phyloP scores from a whole-genome alignment of 1,284 basidiomycete species.

The Cutaneotrichosporon mucoides region DNA sequence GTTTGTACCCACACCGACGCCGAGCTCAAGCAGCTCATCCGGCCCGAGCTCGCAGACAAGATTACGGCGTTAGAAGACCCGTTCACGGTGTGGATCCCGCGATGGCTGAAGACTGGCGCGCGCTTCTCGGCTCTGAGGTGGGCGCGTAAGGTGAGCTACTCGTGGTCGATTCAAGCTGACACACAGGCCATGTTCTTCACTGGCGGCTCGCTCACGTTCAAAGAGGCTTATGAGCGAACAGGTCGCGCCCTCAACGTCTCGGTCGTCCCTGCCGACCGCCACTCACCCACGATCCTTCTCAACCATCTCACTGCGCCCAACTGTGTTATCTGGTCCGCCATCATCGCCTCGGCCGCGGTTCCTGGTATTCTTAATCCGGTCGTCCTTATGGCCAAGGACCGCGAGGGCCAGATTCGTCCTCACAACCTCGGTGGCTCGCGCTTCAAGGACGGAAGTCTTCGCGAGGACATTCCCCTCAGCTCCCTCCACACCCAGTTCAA shows the following conservation, averaged over 20 bases:
- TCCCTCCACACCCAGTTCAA: conserved; percentile 91
- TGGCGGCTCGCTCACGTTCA: conserved; percentile 88
- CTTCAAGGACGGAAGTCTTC: conserved; percentile 85
- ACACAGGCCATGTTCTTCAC: conserved; percentile 71
- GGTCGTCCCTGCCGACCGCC: conserved; percentile 89
- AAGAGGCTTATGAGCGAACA: conserved; percentile 88
- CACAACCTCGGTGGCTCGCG: conserved; percentile 87
- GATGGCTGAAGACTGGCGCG: conserved; percentile 85
- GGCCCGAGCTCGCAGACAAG: conserved; percentile 76
- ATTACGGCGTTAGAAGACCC: conserved; percentile 89
- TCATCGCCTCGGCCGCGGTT: conserved; percentile 48
- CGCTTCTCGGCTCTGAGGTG: conserved; percentile 86
- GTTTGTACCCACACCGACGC: conserved; percentile 85
- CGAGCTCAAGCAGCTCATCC: conserved; percentile 72
- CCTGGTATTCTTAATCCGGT: conserved; percentile 52
- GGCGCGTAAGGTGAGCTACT: conserved; percentile 68
- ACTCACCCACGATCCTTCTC: conserved; percentile 92
- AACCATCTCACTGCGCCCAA: conserved; percentile 96
- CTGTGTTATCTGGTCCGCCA: conserved; percentile 59
- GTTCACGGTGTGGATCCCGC: conserved; percentile 67
- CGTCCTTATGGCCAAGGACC: conserved; percentile 88
- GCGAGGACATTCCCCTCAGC: conserved; percentile 91
- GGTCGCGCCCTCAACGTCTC: conserved; percentile 88
- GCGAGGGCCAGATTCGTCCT: conserved; percentile 74
- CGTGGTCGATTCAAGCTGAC: conserved; percentile 43